Conservation (phyloP, 2,329 filamentous ascomycete species). For the Clarireedia hainanense region DNA sequence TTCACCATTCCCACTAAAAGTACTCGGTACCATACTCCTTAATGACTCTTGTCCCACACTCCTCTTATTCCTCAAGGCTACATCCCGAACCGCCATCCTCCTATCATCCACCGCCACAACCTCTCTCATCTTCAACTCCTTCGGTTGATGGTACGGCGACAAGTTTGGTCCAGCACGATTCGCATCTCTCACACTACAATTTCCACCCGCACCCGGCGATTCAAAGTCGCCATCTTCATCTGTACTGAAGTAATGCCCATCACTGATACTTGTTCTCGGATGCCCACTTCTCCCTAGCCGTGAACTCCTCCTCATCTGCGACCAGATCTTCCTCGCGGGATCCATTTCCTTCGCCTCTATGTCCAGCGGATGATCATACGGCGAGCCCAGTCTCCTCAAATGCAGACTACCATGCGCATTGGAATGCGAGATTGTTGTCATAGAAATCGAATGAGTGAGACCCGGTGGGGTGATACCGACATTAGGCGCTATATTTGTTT, state of each 20-base stretch:
- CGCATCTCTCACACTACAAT: not conserved
- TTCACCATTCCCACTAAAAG: constrained; percentile 9
- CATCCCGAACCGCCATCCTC: constrained; percentile 13
- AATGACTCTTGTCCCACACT: constrained; percentile 19
- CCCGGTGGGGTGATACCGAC: not conserved
- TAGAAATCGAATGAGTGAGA: constrained; percentile 3
- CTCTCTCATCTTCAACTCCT: too few species aligned
- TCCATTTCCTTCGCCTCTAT: constrained; percentile 17
- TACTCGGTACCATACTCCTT: constrained; percentile 19
- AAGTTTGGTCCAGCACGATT: too few species aligned
- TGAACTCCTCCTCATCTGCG: constrained; percentile 25
- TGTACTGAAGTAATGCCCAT: constrained; percentile 18
- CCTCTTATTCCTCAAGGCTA: constrained; percentile 19
- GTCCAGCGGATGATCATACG: constrained; percentile 5
- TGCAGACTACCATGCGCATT: not conserved
- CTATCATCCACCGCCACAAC: not conserved
- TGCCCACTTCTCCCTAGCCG: constrained; percentile 13
- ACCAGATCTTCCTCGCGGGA: constrained; percentile 29
- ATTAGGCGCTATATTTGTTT: not conserved
- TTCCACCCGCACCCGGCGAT: not conserved
- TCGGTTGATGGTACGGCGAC: too few species aligned
- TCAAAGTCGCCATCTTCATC: not conserved
- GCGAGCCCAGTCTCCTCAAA: not conserved
- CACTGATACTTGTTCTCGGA: constrained; percentile 16
- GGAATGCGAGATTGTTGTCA: constrained; percentile 3